phyloP scores from a whole-genome alignment of 2,329 filamentous ascomycete species.

The Fusarium foetens region DNA sequence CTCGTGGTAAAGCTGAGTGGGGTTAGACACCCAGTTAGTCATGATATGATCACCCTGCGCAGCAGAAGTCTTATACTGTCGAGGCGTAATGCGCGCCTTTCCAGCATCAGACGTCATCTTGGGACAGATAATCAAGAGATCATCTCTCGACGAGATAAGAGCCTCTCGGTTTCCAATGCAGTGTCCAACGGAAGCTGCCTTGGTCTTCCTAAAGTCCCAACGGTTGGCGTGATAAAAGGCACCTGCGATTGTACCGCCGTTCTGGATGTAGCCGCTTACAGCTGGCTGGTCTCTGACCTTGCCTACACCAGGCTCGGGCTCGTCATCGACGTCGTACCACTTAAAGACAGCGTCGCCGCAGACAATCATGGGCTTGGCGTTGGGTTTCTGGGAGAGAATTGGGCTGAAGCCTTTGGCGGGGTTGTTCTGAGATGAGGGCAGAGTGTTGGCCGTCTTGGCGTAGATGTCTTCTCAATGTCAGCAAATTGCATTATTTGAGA shows the following conservation, averaged over 20 bases:
- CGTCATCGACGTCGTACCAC: slow-evolving; percentile 2
- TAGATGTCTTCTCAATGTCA: neutral
- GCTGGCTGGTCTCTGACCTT: slow-evolving; percentile 1
- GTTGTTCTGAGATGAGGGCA: neutral
- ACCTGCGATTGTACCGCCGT: neutral
- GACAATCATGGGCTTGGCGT: slow-evolving; percentile 1
- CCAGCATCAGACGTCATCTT: neutral
- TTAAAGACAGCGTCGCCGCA: neutral
- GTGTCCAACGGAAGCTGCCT: neutral
- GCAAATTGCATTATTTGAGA: rapidly evolving
- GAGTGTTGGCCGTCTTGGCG: neutral
- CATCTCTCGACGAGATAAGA: neutral
- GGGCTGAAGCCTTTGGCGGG: slow-evolving; percentile 4
- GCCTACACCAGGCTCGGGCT: neutral
- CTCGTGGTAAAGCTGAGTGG: slow-evolving; percentile 9
- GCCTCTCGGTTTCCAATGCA: slow-evolving; percentile 11
- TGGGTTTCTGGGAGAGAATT: neutral
- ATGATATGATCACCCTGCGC: neutral
- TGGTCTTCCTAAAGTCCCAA: neutral
- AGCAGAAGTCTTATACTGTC: neutral
- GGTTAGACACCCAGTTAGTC: neutral
- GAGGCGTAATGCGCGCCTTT: neutral
- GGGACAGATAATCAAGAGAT: neutral
- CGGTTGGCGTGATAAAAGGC: neutral
- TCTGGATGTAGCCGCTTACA: neutral